Evolutionary conservation across 441 rosid species (phyloP).

Genomic region (Croton setiger): DNA sequence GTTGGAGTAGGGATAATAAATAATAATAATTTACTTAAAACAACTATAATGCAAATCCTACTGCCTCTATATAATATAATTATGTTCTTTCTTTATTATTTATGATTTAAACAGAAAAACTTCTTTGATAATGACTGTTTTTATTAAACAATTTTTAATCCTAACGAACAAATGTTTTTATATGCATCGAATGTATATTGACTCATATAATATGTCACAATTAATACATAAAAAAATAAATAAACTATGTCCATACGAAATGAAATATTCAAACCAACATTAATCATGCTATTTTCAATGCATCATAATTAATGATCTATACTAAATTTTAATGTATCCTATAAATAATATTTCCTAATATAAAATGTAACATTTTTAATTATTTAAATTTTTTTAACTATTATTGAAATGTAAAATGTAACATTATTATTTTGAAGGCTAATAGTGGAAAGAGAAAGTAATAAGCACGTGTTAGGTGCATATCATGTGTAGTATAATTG

Average conservation of each 20-base stretch:
- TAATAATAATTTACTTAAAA: background rate
- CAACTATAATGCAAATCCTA: conserved; percentile 6
- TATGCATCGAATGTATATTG: background rate
- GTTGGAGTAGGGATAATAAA: conserved; percentile 16
- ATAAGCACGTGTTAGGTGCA: background rate
- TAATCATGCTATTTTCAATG: background rate
- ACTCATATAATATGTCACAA: background rate
- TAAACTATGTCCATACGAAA: background rate
- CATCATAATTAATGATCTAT: too few species aligned
- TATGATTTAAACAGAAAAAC: background rate
- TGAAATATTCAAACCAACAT: background rate
- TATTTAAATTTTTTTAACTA: too few species aligned
- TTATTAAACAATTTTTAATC: conserved; percentile 1
- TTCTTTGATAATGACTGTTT: conserved; percentile 22
- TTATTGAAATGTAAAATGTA: too few species aligned
- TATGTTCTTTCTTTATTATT: background rate
- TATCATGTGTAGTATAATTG: background rate
- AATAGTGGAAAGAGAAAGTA: background rate
- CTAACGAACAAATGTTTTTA: conserved; percentile 15
- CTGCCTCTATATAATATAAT: background rate
- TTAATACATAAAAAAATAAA: background rate
- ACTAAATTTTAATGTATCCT: too few species aligned
- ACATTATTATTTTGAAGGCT: too few species aligned
- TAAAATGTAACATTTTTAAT: too few species aligned
- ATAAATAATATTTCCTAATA: too few species aligned